Evolutionary conservation across 2,329 filamentous ascomycete species (phyloP).

Genomic region (Aureobasidium sp.): DNA sequence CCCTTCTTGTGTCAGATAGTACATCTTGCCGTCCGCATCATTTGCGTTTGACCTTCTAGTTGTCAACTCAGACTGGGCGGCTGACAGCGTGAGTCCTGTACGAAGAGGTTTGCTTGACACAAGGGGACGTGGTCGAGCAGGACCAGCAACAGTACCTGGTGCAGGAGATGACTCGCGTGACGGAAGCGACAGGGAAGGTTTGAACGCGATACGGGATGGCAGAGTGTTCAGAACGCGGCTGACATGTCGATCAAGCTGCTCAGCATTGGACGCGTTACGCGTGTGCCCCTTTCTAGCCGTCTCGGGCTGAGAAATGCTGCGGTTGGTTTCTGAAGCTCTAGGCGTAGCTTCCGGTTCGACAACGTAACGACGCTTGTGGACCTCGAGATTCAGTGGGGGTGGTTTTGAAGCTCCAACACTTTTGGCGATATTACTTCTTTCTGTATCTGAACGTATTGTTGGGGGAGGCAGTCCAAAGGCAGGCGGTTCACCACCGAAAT

Average conservation of each 20-base stretch:
- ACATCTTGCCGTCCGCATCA: slow-evolving; percentile 70
- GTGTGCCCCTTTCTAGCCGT: slow-evolving; percentile 3
- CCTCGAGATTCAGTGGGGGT: slow-evolving; percentile 38
- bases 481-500: slow-evolving; percentile 2
- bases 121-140: background rate
- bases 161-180: background rate
- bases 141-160: background rate
- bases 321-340: background rate
- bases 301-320: background rate
- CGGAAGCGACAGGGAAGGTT: slow-evolving; percentile 60
- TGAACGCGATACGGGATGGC: slow-evolving; percentile 38
- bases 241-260: slow-evolving; percentile 56
- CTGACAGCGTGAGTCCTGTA: slow-evolving; percentile 16
- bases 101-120: background rate
- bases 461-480: slow-evolving; percentile 1
- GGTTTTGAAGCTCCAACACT: slow-evolving; percentile 17
- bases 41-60: background rate
- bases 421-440: slow-evolving; percentile 6
- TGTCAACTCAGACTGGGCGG: slow-evolving; percentile 1
- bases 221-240: slow-evolving; percentile 30
- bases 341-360: slow-evolving; percentile 1
- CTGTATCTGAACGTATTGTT: slow-evolving; percentile 16
- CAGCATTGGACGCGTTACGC: slow-evolving; percentile 44
- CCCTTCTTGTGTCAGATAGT: slow-evolving; percentile 78
- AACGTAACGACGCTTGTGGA: slow-evolving; percentile 33